Evolutionary conservation across 1,284 basidiomycete genomes (phyloP), one percentile per base, ranked within the genome.

Genomic region (Trichosporon sp.): DNA sequence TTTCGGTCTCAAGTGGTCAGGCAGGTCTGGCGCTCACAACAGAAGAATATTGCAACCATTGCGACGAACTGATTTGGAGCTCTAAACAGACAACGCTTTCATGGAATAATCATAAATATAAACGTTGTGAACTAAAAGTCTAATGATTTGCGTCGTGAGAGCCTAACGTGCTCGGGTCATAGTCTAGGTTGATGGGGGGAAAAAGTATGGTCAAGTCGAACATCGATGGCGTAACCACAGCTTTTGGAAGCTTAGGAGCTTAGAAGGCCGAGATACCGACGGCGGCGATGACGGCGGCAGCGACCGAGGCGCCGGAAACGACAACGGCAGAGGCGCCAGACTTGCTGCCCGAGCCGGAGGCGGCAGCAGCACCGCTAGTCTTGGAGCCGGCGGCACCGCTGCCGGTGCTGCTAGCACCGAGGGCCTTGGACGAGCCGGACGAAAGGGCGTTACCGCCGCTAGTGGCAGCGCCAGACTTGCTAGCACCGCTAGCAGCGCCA

Each of bases 61-160:
- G 40, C 40, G 23, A 21, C 40, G 36, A 23, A 3, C 19, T 16
- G n/a, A 3, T 37, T 19, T 44, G 40, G 19, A 10, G 40, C 19
- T n/a, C 25, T 54, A 54, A 27, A 54, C 49, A 54, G 14, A 54
- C 49, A 54, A 54, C 49, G 49, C 49, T 54, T 49, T 29, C 40
- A 44, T 29, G 16, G 49, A 29, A 31, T 54, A 16, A 54, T 29
- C 49, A 54, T 29, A 54, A 54, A 27, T 54, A 54, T 54, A 54
- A 29, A 54, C 49, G 49, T 54, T 54, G 49, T 27, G 27, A 54
- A 54, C 49, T 54, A 54, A 54, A n/a, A 54, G 49, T 54, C 49
- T 54, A 54, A 29, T 29, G 25, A 13, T 31, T 54, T 29, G 16
- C 25, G 49, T 29, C 27, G 25, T 29, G 49, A 54, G 49, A 54